phyloP scores from a whole-genome alignment of 1,139 yeast species.

The Wickerhamiella pararugosa region DNA sequence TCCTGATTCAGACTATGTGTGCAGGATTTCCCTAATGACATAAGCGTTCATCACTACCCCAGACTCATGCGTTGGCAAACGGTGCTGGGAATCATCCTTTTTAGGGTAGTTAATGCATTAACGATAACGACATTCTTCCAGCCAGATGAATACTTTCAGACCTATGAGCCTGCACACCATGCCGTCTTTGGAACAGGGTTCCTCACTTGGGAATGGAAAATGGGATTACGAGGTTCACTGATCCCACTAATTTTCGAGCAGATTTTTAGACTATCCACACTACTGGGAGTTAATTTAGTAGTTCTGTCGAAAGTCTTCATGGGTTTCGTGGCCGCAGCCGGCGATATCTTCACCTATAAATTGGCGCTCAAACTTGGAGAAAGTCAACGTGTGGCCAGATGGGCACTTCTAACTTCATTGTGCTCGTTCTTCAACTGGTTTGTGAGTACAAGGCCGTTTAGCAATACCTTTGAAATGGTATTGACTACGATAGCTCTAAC shows the following conservation, averaged over 20 bases:
- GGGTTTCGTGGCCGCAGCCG: constrained; percentile 54
- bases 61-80: no score
- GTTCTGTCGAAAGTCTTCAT: constrained; percentile 50
- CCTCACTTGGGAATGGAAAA: constrained; percentile 89
- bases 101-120: constrained; percentile 49
- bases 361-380: constrained; percentile 28
- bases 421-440: constrained; percentile 76
- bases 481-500: constrained; percentile 56
- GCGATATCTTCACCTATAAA: constrained; percentile 46
- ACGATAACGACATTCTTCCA: constrained; percentile 67
- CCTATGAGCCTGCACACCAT: constrained; percentile 80
- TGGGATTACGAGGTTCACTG: constrained; percentile 56
- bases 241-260: constrained; percentile 61
- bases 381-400: constrained; percentile 30
- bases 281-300: constrained; percentile 18
- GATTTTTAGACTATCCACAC: constrained; percentile 24
- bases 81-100: constrained; percentile 9
- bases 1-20: no score
- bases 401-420: constrained; percentile 39
- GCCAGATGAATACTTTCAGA: constrained; percentile 92
- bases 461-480: constrained; percentile 68
- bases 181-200: constrained; percentile 68
- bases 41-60: no score
- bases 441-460: constrained; percentile 66
- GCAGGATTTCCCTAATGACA: no score